phyloP scores from a whole-genome alignment of 2,329 filamentous ascomycete species.

The Calonectria pseudoturangicola region DNA sequence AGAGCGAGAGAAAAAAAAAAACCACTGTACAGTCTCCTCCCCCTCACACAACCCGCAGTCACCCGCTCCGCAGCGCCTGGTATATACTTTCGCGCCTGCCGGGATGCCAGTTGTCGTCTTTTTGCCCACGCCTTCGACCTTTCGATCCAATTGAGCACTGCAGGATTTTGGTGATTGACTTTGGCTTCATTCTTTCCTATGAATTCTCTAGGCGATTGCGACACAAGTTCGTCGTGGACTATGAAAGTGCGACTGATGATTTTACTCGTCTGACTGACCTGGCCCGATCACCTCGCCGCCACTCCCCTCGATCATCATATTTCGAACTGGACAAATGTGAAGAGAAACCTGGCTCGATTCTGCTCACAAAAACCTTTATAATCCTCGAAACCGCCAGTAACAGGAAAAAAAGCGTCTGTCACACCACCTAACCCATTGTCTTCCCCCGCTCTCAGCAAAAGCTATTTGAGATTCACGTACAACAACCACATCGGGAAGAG shows the following conservation, averaged over 20 bases:
- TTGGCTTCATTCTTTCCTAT: constrained; percentile 30
- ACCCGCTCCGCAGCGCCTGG: constrained; percentile 23
- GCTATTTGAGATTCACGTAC: background rate
- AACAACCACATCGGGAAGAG: constrained; percentile 3
- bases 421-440: background rate
- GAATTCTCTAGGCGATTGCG: constrained; percentile 26
- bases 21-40: constrained; percentile 37
- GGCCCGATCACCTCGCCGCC: constrained; percentile 30
- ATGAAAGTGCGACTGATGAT: constrained; percentile 10
- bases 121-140: constrained; percentile 5
- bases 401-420: constrained; percentile 5
- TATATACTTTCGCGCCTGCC: constrained; percentile 27
- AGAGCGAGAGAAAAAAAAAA: constrained; percentile 51
- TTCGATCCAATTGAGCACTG: constrained; percentile 25
- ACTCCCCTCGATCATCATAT: constrained; percentile 26
- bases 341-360: background rate
- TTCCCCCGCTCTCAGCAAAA: background rate
- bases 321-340: background rate
- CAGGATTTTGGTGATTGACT: background rate
- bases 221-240: constrained; percentile 32
- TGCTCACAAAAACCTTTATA: background rate
- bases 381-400: background rate
- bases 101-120: constrained; percentile 18
- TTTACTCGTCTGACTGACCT: constrained; percentile 25
- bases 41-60: constrained; percentile 44